phyloP scores from a whole-genome alignment of 2,329 filamentous ascomycete species.

The Fusarium floridanum region DNA sequence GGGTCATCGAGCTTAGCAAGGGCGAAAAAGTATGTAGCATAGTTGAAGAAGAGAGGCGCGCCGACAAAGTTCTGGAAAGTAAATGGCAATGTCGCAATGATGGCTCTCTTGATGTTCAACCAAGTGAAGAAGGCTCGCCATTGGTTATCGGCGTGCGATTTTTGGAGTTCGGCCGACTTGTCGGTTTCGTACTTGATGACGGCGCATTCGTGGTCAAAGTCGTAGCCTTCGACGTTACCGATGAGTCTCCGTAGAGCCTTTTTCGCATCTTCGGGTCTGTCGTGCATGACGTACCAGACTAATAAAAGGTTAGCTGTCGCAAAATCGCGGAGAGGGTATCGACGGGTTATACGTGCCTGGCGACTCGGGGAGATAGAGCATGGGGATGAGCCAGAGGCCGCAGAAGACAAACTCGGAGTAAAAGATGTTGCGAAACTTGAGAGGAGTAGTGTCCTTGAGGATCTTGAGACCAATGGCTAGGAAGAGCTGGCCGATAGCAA shows the following conservation, averaged over 20 bases:
- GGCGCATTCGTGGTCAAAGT: slow-evolving; percentile 4
- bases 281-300: slow-evolving; percentile 3
- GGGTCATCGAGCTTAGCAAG: slow-evolving; percentile 5
- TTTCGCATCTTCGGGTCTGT: neutral
- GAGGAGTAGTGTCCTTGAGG: neutral
- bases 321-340: too few species aligned
- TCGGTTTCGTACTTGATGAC: slow-evolving; percentile 7
- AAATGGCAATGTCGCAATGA: slow-evolving; percentile 6
- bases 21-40: slow-evolving; percentile 2
- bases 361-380: slow-evolving; percentile 4
- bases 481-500: slow-evolving; percentile 2
- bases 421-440: slow-evolving; percentile 5
- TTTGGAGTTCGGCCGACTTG: neutral
- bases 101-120: neutral
- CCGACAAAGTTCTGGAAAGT: neutral
- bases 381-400: slow-evolving; percentile 3
- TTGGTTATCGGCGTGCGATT: neutral
- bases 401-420: slow-evolving; percentile 10
- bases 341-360: neutral
- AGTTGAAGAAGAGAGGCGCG: neutral
- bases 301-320: neutral
- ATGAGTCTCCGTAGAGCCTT: slow-evolving; percentile 1
- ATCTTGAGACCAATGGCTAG: slow-evolving; percentile 8
- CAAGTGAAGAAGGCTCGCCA: neutral
- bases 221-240: slow-evolving; percentile 11